A percentile compares a stretch with the other conserved stretches of the same genome.
Evolutionary conservation across 2,329 filamentous ascomycete genomes (phyloP).

Genomic region (Tolypocladium guangdongense): DNA sequence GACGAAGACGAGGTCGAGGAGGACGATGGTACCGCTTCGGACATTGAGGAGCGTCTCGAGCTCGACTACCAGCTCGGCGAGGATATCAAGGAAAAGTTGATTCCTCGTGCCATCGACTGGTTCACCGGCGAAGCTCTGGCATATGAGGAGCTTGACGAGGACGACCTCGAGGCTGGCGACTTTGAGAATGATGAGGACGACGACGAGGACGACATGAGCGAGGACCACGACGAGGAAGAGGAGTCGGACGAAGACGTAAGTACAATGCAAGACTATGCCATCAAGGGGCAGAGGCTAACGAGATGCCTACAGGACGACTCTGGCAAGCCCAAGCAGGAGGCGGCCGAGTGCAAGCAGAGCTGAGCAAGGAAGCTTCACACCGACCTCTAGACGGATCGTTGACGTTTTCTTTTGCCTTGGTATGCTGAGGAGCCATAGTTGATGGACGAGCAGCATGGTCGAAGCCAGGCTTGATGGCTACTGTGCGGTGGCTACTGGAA

Average conservation of each 20-base stretch:
- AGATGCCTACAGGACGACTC: constrained; percentile 56
- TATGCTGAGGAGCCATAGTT: not conserved
- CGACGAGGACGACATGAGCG: constrained; percentile 75
- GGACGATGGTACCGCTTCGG: constrained; percentile 68
- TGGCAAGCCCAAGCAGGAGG: constrained; percentile 86
- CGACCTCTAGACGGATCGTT: not conserved
- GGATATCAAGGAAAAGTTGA: constrained; percentile 99
- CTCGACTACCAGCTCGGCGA: constrained; percentile 98
- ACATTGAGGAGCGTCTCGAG: constrained; percentile 96
- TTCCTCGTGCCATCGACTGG: constrained; percentile 97
- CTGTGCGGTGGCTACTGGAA: not conserved
- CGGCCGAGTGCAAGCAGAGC: constrained; percentile 93
- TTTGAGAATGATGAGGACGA: constrained; percentile 90
- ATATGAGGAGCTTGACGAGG: constrained; percentile 77
- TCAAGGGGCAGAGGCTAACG: not conserved
- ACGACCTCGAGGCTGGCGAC: constrained; percentile 45
- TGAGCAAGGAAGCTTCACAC: constrained; percentile 26
- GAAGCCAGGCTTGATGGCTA: not conserved
- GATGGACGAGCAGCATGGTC: not conserved
- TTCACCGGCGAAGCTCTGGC: constrained; percentile 97
- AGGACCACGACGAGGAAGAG: constrained; percentile 74
- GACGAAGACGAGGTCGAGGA: constrained; percentile 57
- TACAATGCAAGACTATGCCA: not conserved
- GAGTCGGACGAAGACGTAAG: constrained; percentile 70
- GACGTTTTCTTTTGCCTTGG: not conserved